Evolutionary conservation across 2,329 filamentous ascomycete species (phyloP), one percentile per base, ranked within the genome.

Genomic region (Trichoderma endophyticum): DNA sequence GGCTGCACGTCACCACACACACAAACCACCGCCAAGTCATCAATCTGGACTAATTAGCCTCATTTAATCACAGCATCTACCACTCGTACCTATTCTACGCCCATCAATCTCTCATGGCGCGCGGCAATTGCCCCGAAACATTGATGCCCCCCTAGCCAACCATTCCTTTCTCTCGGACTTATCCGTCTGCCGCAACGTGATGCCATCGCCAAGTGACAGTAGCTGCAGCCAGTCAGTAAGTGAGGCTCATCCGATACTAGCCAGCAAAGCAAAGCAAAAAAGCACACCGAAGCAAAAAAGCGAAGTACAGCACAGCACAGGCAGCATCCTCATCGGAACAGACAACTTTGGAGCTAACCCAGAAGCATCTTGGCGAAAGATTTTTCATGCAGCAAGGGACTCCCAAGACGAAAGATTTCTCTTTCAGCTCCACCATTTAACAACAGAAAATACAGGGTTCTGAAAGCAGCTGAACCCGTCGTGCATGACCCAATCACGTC

Each of bases 391-490:
- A 67, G 64, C 32, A 59, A 57, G 51, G 39, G 34, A 21, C 18
- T 9, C 43, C 8, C n/a, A 21, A 51, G 43, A 51, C 39, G n/a
- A 54, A 24, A 21, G 18, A 9, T 54, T 54, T 54, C 48, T 24
- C 48, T 54, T 48, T 54, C 48, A 54, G 48, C 48, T 54, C 48
- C 48, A 32, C 64, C 64, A 43, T 43, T n/a, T 36, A 39, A 56
- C 32, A 59, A 54, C 32, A 30, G n/a, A 24, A 24, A 39, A 67
- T 67, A 28, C 34, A 54, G 60, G 57, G 28, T 67, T 36, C 67
- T 51, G n/a, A 32, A 60, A 59, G 34, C 34, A 71, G 69, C 69
- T 71, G 69, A 71, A 30, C 11, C 48, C 24, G 34, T 51, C 26
- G 14, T n/a, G 34, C 32, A 28, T 48, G 12, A 6, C 3, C 71